Percentiles rank a stretch among this genome's conserved stretches.
phyloP scores from a whole-genome alignment of 495 filamentous ascomycete species.

The Penicillium paradoxum region DNA sequence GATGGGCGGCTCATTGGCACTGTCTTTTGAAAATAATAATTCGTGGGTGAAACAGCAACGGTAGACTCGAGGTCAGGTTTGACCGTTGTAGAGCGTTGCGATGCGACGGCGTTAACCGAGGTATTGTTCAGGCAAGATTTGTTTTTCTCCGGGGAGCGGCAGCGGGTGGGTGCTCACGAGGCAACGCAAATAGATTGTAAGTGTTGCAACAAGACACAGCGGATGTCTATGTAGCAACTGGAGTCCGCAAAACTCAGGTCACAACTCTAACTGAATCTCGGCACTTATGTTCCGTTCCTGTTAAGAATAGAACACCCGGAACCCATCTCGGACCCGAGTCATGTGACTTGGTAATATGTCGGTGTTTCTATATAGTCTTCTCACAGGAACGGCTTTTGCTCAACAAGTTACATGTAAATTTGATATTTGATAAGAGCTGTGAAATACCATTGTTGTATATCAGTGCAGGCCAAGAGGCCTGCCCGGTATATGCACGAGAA shows the following conservation, averaged over 20 bases:
- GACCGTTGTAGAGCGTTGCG: slow-evolving; percentile 1
- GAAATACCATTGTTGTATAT: background rate
- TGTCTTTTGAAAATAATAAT: background rate
- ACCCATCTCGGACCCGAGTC: too few species aligned
- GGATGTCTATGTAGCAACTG: too few species aligned
- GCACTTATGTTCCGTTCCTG: too few species aligned
- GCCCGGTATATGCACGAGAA: slow-evolving; percentile 20
- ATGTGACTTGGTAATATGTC: too few species aligned
- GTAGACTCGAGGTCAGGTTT: background rate
- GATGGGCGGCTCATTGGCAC: slow-evolving; percentile 31
- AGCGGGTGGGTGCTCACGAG: background rate
- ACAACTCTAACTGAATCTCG: too few species aligned
- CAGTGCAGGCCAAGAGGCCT: background rate
- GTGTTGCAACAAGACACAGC: background rate
- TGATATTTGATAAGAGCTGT: too few species aligned
- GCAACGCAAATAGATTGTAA: background rate
- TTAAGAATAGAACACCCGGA: too few species aligned
- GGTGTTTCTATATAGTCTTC: too few species aligned
- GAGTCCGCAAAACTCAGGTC: too few species aligned
- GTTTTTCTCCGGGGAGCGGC: slow-evolving; percentile 16
- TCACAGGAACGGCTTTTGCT: too few species aligned
- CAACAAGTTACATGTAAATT: too few species aligned
- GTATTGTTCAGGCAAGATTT: slow-evolving; percentile 18
- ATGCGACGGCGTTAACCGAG: slow-evolving; percentile 23
- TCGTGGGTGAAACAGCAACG: background rate